These are phyloP conservation scores for Solanum hybrid DNA, from an alignment of 305 asterid species.

Conservation along the genomic window DNA sequence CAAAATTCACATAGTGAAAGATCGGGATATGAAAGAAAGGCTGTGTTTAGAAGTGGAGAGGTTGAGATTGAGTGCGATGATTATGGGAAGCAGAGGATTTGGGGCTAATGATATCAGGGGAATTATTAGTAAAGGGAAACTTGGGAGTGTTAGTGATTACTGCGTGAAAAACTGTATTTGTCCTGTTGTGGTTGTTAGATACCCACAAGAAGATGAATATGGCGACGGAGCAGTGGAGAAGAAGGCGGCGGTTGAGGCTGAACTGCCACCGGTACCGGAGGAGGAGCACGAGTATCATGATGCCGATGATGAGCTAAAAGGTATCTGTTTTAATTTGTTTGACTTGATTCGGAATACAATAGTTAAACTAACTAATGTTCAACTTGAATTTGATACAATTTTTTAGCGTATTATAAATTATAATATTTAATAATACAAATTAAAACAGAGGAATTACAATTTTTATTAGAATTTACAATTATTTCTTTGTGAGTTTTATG, in stretches of 20 bases:
- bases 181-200: conserved; percentile 53
- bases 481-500: background rate
- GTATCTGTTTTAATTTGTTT: background rate
- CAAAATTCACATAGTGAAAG: conserved; percentile 50
- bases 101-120: conserved; percentile 26
- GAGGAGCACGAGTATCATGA: conserved; percentile 29
- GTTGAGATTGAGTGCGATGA: conserved; percentile 40
- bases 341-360: background rate
- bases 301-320: conserved; percentile 20
- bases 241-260: conserved; percentile 10
- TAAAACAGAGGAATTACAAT: no score
- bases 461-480: background rate
- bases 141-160: conserved; percentile 64
- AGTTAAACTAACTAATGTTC: background rate
- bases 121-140: conserved; percentile 21
- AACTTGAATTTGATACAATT: no score
- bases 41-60: conserved; percentile 55
- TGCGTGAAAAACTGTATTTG: conserved; percentile 52
- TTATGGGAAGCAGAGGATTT: conserved; percentile 49
- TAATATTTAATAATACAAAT: no score
- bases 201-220: conserved; percentile 5
- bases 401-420: no score
- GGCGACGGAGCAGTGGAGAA: background rate
- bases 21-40: conserved; percentile 55
- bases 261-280: conserved; percentile 24